A percentile compares a stretch with the other conserved stretches of the same genome.
These are phyloP conservation scores for Planoprotostelium fungivorum DNA, from an alignment of 78 protist genomes.

Conservation along the genomic window DNA sequence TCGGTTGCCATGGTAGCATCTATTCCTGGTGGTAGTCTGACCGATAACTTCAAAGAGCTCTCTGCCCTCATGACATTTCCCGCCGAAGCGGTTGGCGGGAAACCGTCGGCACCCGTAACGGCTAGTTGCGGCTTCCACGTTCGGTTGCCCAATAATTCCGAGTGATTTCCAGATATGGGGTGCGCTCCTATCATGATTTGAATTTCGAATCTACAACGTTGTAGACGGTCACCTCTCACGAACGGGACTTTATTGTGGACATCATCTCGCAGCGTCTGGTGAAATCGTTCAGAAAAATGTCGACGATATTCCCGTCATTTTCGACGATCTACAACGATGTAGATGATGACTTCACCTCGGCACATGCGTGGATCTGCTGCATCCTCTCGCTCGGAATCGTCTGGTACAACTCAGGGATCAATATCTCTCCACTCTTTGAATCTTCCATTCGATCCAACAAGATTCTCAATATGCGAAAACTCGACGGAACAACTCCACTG, in stretches of 20 bases:
- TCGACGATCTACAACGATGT: not conserved
- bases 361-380: not conserved
- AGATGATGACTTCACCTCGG: not conserved
- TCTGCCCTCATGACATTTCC: constrained; percentile 80
- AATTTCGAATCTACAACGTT: no score
- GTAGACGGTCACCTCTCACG: not conserved
- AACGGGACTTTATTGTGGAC: not conserved
- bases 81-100: constrained; percentile 64
- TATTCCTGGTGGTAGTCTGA: constrained; percentile 84
- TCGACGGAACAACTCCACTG: not conserved
- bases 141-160: constrained; percentile 37
- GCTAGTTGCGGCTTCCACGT: constrained; percentile 76
- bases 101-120: constrained; percentile 76
- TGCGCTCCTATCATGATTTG: not conserved
- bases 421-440: not conserved
- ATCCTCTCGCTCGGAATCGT: not conserved
- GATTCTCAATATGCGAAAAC: not conserved
- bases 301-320: not conserved
- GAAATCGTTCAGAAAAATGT: no score
- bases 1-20: constrained; percentile 33
- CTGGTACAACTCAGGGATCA: not conserved
- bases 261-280: not conserved
- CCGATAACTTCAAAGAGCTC: constrained; percentile 59
- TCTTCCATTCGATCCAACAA: not conserved
- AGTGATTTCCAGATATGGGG: not conserved